A percentile compares a stretch with the other conserved stretches of the same genome.
Conservation (phyloP, 805 yeast genomes). For the Maudiozyma saulgeensis region DNA sequence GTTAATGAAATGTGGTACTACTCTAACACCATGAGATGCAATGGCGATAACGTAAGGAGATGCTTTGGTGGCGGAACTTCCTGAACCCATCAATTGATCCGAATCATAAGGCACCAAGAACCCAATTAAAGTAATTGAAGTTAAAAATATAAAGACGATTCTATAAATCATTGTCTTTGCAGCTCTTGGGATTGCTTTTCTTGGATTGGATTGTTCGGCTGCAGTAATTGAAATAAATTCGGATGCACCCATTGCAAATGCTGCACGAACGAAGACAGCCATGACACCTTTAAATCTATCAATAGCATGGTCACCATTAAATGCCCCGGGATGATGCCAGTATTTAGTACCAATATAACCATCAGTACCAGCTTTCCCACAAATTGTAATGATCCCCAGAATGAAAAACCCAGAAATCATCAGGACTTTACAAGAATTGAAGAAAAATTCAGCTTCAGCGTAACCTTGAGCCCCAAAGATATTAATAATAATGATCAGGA, state of each 20-base stretch:
- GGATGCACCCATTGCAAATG: conserved; percentile 58
- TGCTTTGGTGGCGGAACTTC: conserved; percentile 42
- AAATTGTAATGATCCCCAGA: conserved; percentile 44
- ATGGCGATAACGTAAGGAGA: conserved; percentile 75
- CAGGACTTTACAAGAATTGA: conserved; percentile 46
- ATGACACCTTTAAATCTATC: conserved; percentile 53
- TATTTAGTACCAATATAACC: conserved; percentile 47
- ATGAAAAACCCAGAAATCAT: conserved; percentile 54
- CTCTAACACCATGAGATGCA: conserved; percentile 43
- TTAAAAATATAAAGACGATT: conserved; percentile 47
- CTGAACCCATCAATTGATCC: conserved; percentile 38
- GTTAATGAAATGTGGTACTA: conserved; percentile 53
- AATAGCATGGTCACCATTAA: conserved; percentile 33
- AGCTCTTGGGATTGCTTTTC: conserved; percentile 53
- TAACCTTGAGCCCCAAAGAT: conserved; percentile 48
- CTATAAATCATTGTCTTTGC: conserved; percentile 65
- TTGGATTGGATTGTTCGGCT: conserved; percentile 59
- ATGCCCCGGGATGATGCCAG: conserved; percentile 58
- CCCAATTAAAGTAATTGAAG: conserved; percentile 45
- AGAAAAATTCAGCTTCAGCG: conserved; percentile 61
- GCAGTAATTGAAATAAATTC: conserved; percentile 61
- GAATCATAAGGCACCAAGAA: conserved; percentile 53
- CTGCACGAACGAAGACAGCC: conserved; percentile 56
- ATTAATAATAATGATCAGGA: conserved; percentile 39
- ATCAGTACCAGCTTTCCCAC: conserved; percentile 49